Percentiles rank a stretch among this genome's conserved stretches.
These are phyloP conservation scores for Leishmania amazonensis DNA, from an alignment of 208 protist species.

Conservation along the genomic window DNA sequence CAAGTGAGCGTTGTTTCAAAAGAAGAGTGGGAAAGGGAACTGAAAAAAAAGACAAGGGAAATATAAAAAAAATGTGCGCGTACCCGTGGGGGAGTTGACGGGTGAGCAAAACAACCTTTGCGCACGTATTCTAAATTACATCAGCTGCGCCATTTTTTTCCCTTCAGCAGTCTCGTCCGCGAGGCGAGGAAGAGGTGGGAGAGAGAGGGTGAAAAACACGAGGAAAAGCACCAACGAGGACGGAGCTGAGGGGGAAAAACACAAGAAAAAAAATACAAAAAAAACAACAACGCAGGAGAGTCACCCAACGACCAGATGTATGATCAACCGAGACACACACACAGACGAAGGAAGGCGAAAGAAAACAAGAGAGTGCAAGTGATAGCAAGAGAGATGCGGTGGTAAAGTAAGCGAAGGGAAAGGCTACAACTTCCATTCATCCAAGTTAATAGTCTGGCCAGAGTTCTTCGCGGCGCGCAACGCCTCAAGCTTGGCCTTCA, in stretches of 20 bases:
- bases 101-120: neutral
- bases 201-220: neutral
- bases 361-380: neutral
- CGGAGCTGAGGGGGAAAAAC: neutral
- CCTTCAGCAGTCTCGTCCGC: neutral
- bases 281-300: neutral
- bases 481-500: conserved; percentile 88
- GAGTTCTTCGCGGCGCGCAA: conserved; percentile 75
- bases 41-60: conserved; percentile 5
- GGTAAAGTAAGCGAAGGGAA: neutral
- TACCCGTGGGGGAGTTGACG: neutral
- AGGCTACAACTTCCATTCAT: conserved; percentile 79
- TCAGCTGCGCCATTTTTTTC: neutral
- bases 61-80: neutral
- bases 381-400: neutral
- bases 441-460: conserved; percentile 79
- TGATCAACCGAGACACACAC: neutral
- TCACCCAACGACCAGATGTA: neutral
- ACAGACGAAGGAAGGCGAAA: neutral
- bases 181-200: neutral
- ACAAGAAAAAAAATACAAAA: neutral
- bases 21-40: conserved; percentile 7
- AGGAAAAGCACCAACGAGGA: neutral
- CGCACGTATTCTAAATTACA: conserved; percentile 8
- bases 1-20: neutral